Evolutionary conservation across 352 stramenopile genomes (phyloP).

Genomic region (Phytopythium helicoides): DNA sequence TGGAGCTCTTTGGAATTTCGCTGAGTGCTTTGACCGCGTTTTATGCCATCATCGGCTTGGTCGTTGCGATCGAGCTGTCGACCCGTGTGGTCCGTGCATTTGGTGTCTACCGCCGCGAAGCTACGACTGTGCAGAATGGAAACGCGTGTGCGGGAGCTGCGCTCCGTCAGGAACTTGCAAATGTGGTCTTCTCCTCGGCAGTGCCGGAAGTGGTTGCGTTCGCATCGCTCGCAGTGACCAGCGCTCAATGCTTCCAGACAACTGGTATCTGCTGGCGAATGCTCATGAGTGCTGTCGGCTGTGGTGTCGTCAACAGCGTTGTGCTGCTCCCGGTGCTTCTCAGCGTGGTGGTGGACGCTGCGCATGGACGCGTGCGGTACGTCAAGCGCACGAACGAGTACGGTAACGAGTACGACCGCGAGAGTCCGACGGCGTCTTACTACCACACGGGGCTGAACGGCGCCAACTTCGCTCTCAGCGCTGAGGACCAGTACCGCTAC

Average conservation of each 20-base stretch:
- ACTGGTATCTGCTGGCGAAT: slow-evolving; percentile 43
- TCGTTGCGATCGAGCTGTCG: slow-evolving; percentile 78
- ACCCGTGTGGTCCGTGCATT: slow-evolving; percentile 74
- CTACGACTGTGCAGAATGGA: slow-evolving; percentile 16
- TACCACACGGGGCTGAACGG: slow-evolving; percentile 5
- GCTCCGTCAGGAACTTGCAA: slow-evolving; percentile 35
- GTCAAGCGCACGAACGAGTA: slow-evolving; percentile 38
- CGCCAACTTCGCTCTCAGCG: slow-evolving; percentile 2
- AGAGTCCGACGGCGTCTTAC: slow-evolving; percentile 33
- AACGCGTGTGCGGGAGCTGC: slow-evolving; percentile 35
- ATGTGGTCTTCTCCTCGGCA: slow-evolving; percentile 32
- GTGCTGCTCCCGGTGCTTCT: slow-evolving; percentile 41
- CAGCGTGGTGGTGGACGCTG: slow-evolving; percentile 41
- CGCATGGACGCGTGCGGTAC: slow-evolving; percentile 31
- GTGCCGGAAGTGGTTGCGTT: slow-evolving; percentile 43
- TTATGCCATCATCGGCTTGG: slow-evolving; percentile 72
- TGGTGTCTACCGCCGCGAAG: slow-evolving; percentile 5
- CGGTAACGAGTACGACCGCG: slow-evolving; percentile 25
- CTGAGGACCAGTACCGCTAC: slow-evolving; percentile 1
- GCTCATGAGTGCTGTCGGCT: slow-evolving; percentile 33
- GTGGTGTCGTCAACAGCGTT: slow-evolving; percentile 28
- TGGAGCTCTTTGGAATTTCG: slow-evolving; percentile 55
- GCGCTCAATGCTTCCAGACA: slow-evolving; percentile 35
- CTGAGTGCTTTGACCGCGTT: slow-evolving; percentile 85
- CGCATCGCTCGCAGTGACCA: slow-evolving; percentile 28